A percentile compares a stretch with the other conserved stretches of the same genome.
These are phyloP conservation scores for Entomortierella lignicola DNA, from an alignment of 192 early-diverging fungal species.

Conservation along the genomic window DNA sequence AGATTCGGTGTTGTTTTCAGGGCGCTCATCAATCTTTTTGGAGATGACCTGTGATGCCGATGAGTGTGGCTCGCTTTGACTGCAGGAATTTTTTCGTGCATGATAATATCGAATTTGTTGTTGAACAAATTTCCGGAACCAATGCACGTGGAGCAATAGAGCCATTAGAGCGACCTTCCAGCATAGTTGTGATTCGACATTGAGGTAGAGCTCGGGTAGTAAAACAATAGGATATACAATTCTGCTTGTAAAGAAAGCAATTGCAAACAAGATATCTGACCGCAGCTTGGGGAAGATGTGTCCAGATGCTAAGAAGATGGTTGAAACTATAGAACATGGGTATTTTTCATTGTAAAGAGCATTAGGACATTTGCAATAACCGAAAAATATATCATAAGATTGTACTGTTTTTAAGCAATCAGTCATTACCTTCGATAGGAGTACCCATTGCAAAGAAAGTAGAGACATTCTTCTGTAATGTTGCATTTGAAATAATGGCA, in stretches of 20 bases:
- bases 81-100: slow-evolving; percentile 1
- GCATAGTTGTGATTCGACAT: slow-evolving; percentile 38
- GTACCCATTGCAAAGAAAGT: slow-evolving; percentile 42
- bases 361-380: background rate
- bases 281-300: slow-evolving; percentile 46
- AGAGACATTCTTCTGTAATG: slow-evolving; percentile 25
- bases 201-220: slow-evolving; percentile 37
- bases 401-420: no score
- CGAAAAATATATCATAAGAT: background rate
- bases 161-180: slow-evolving; percentile 44
- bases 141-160: slow-evolving; percentile 34
- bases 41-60: background rate
- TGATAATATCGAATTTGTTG: slow-evolving; percentile 37
- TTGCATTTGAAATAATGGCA: slow-evolving; percentile 21
- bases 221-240: slow-evolving; percentile 35
- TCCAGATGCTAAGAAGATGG: slow-evolving; percentile 41
- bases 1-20: background rate
- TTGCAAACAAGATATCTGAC: slow-evolving; percentile 33
- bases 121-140: slow-evolving; percentile 46
- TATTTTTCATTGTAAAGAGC: no score
- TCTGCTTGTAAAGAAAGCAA: slow-evolving; percentile 26
- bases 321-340: slow-evolving; percentile 17
- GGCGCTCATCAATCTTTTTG: background rate
- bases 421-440: slow-evolving; percentile 40
- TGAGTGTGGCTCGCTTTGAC: background rate